Conservation (phyloP, 257 asterid genomes). For the Solanum chiquidenum region DNA sequence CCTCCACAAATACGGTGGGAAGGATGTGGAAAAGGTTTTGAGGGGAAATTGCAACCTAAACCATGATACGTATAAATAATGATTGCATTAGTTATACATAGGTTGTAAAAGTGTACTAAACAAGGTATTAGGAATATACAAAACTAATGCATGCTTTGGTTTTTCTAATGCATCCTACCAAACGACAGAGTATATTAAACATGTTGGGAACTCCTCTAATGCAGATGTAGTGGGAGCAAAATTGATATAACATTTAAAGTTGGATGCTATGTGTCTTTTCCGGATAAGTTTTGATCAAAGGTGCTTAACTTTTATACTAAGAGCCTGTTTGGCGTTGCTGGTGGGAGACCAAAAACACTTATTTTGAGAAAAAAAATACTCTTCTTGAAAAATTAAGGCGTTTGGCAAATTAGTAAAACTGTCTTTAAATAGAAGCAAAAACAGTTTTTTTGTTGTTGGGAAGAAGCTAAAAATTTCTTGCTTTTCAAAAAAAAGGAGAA, state of each 20-base stretch:
- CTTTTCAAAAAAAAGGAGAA: neutral
- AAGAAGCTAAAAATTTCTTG: neutral
- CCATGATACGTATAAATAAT: neutral
- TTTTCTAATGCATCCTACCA: neutral
- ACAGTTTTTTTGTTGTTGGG: neutral
- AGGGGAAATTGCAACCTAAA: neutral
- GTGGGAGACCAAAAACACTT: neutral
- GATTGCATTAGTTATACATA: neutral
- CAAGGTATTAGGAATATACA: neutral
- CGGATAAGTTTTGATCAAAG: neutral
- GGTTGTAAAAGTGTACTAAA: neutral
- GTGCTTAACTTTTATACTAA: neutral
- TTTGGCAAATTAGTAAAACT: neutral
- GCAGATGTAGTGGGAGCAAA: neutral
- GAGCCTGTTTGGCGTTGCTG: neutral
- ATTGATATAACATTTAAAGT: neutral
- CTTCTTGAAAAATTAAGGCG: neutral
- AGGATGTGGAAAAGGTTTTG: neutral
- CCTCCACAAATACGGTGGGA: neutral
- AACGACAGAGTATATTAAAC: neutral
- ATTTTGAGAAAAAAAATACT: neutral
- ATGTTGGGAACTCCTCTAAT: neutral
- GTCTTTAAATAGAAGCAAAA: neutral
- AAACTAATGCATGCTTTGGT: neutral
- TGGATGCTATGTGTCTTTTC: neutral